Evolutionary conservation across 192 early-diverging fungal species (phyloP).

Genomic region (Coemansia furcata): DNA sequence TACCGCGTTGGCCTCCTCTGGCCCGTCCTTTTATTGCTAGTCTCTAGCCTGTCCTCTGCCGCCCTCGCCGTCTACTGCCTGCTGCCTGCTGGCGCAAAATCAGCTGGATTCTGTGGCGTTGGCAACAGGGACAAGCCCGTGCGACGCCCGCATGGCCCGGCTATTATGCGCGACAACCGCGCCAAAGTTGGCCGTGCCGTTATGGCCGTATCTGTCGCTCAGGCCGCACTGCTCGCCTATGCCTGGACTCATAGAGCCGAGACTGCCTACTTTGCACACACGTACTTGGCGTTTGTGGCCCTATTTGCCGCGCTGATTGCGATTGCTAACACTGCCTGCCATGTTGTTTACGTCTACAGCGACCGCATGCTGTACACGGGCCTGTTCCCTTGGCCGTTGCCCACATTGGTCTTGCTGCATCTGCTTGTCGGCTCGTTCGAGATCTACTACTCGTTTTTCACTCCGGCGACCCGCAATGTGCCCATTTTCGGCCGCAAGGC

Average conservation of each 20-base stretch:
- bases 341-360: neutral
- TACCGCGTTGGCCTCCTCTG: constrained; percentile 17
- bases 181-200: neutral
- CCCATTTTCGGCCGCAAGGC: constrained; percentile 17
- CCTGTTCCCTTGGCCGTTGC: constrained; percentile 25
- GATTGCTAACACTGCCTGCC: neutral
- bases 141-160: constrained; percentile 21
- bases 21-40: constrained; percentile 15
- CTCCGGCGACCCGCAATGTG: neutral
- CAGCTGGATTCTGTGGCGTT: neutral
- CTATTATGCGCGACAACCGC: constrained; percentile 27
- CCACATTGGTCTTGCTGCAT: constrained; percentile 8
- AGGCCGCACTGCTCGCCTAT: constrained; percentile 3
- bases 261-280: neutral
- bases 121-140: constrained; percentile 11
- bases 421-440: constrained; percentile 6
- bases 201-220: neutral
- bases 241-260: neutral
- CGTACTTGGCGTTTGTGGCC: neutral
- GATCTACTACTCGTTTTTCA: constrained; percentile 39
- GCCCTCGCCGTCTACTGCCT: neutral
- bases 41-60: neutral
- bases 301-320: neutral
- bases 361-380: constrained; percentile 14
- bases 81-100: neutral